Conservation (phyloP, 441 rosid species). For the Adansonia gregorii region DNA sequence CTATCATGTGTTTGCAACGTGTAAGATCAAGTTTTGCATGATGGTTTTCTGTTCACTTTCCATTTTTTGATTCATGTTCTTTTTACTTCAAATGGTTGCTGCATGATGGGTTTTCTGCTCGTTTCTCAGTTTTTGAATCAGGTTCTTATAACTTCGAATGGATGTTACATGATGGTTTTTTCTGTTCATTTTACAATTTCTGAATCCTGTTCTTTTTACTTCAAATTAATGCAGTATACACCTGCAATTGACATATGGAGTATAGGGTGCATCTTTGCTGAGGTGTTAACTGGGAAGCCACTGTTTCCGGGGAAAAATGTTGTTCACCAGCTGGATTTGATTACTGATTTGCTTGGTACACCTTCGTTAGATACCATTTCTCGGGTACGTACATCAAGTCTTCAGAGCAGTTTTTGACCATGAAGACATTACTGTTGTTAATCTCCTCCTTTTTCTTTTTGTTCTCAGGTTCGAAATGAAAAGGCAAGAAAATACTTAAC, state of each 20-base stretch:
- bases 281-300: constrained; percentile 82
- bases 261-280: constrained; percentile 97
- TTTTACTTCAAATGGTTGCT: not conserved
- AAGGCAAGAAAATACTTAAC: constrained; percentile 92
- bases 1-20: constrained; percentile 14
- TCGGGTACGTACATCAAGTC: constrained; percentile 47
- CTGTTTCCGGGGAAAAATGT: constrained; percentile 94
- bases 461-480: constrained; percentile 79
- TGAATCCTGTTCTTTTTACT: constrained; percentile 7
- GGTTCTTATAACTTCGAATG: constrained; percentile 2
- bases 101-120: constrained; percentile 3
- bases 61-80: not conserved
- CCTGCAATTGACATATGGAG: constrained; percentile 98
- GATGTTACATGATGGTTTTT: constrained; percentile 47
- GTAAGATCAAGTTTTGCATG: not conserved
- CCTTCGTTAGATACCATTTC: constrained; percentile 91
- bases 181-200: constrained; percentile 17
- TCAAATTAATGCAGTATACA: constrained; percentile 66
- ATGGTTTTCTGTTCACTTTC: not conserved
- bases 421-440: not conserved
- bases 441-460: constrained; percentile 16
- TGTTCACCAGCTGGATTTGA: constrained; percentile 87
- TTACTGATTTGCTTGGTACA: constrained; percentile 92
- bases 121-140: not conserved
- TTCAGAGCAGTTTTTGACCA: not conserved